Evolutionary conservation across 352 stramenopile genomes (phyloP).

Genomic region (Phytophthora meadii): DNA sequence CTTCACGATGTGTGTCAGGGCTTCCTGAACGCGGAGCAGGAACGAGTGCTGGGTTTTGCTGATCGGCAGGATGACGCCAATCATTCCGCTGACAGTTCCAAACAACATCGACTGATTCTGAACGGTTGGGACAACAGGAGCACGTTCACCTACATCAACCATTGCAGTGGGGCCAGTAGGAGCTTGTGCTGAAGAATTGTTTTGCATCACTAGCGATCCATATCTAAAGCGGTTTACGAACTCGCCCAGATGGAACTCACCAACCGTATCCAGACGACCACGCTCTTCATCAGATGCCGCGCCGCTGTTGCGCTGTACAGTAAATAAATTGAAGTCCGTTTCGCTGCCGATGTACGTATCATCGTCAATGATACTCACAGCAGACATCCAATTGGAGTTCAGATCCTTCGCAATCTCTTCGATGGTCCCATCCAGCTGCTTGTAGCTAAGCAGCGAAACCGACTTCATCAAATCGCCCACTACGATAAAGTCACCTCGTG

Average conservation of each 20-base stretch:
- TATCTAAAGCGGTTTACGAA: conserved; percentile 97
- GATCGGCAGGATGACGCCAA: conserved; percentile 93
- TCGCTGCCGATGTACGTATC: conserved; percentile 96
- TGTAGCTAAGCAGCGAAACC: conserved; percentile 96
- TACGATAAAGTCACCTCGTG: conserved; percentile 94
- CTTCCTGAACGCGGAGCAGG: conserved; percentile 89
- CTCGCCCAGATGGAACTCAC: conserved; percentile 96
- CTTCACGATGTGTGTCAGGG: conserved; percentile 89
- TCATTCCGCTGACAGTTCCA: conserved; percentile 96
- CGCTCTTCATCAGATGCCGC: conserved; percentile 94
- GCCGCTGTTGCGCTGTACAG: conserved; percentile 92
- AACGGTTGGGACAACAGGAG: conserved; percentile 10
- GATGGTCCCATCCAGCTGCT: conserved; percentile 90
- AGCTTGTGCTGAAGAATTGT: conserved; percentile 38
- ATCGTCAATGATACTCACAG: conserved; percentile 94
- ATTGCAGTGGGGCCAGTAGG: conserved; percentile 42
- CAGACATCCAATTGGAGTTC: conserved; percentile 97
- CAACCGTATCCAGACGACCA: conserved; percentile 91
- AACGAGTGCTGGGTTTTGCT: conserved; percentile 93
- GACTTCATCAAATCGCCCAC: conserved; percentile 98
- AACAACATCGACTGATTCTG: conserved; percentile 87
- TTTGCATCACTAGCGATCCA: conserved; percentile 96
- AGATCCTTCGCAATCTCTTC: conserved; percentile 97
- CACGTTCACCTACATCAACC: conserved; percentile 51
- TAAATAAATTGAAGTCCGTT: conserved; percentile 96